Evolutionary conservation across 805 yeast species (phyloP), one percentile per base, ranked within the genome.

Genomic region (Wickerhamomyces pijperi): DNA sequence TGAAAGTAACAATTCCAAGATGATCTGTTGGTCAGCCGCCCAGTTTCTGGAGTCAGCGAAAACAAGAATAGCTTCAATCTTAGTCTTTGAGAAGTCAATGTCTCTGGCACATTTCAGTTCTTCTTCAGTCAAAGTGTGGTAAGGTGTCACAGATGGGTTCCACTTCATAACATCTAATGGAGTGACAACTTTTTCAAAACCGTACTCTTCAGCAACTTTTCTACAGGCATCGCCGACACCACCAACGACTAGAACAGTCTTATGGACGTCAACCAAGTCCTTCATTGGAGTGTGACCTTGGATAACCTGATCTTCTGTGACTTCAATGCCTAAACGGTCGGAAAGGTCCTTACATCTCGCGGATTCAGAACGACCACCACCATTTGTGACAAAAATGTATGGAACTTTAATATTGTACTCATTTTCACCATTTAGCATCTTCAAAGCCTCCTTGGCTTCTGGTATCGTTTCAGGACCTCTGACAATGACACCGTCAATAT

Each of bases 261-360:
- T 64, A 59, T 78, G 76, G 14, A 70, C 65, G 23, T 70, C 72
- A 13, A 79, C 82, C 53, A 85, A 67, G 53, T 83, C 94, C 49
- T 75, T 78, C 92, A 86, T 86, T 28, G 96, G 96, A 2, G 96
- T 86, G 60, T 86, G 95, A 44, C 95, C 94, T 60, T 86, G 95
- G 50, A 86, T 82, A 42, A 86, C 82, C 63, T 86, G 95, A 39
- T 77, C 85, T 34, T 76, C 76, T 12, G 79, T 72, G 42, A 86
- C 74, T 32, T 70, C 70, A 32, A 74, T 61, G 17, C 68, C 72
- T 45, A 86, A 67, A 46, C 85, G 64, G 41, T 69, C 66, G 34
- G 78, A 65, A 52, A 86, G 67, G 47, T 84, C 92, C 40, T 69
- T 71, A 36, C 90, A 82, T 49, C 96, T 68, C 9, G 72, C 78